Percentiles rank a stretch among this genome's conserved stretches.
Evolutionary conservation across 1,284 basidiomycete genomes (phyloP).

Genomic region (Peniophora sp.): DNA sequence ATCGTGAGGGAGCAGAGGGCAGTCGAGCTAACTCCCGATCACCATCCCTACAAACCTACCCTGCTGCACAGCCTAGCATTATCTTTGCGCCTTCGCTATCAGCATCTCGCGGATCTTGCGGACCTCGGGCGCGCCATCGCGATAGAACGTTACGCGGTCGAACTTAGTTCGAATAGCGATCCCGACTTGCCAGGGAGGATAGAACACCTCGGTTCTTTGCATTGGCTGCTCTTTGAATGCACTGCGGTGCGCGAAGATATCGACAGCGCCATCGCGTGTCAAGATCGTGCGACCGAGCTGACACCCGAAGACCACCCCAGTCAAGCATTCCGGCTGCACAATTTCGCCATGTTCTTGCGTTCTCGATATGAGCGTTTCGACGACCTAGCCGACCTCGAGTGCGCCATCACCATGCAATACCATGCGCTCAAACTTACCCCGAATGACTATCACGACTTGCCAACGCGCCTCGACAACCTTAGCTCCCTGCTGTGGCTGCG

Average conservation of each 20-base stretch:
- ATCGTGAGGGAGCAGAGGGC: too few relatives aligned
- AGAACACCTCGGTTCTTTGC: constrained; percentile 4
- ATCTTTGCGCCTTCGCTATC: too few relatives aligned
- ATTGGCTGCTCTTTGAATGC: too few relatives aligned
- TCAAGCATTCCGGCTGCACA: too few relatives aligned
- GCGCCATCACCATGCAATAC: background rate
- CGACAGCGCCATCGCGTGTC: too few relatives aligned
- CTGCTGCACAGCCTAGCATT: too few relatives aligned
- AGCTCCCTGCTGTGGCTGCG: background rate
- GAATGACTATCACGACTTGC: background rate
- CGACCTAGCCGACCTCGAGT: background rate
- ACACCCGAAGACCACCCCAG: too few relatives aligned
- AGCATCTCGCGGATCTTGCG: background rate
- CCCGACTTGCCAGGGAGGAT: constrained; percentile 7
- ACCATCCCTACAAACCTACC: too few relatives aligned
- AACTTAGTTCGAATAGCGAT: background rate
- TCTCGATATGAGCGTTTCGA: background rate
- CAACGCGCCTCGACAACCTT: background rate
- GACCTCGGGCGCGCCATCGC: background rate
- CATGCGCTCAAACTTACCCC: background rate
- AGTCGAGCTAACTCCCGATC: too few relatives aligned
- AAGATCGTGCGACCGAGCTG: too few relatives aligned
- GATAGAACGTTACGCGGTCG: background rate
- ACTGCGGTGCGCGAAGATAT: too few relatives aligned
- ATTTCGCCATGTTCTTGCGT: too few relatives aligned